Conservation (phyloP, 2,329 filamentous ascomycete genomes). For the Colletotrichum tamarilloi region DNA sequence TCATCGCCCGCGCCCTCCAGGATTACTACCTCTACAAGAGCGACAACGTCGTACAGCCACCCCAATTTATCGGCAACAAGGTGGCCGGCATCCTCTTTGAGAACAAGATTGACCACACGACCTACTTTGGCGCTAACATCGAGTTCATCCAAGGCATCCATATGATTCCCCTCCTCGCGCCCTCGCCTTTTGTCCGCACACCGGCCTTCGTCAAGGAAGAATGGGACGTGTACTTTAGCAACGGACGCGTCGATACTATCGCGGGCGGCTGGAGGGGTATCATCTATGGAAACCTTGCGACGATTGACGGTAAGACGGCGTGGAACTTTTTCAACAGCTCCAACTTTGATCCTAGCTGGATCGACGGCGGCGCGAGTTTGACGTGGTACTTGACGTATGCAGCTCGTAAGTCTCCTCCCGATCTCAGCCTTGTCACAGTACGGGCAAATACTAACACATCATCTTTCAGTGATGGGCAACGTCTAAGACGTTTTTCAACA, state of each 20-base stretch:
- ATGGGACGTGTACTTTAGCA: conserved; percentile 82
- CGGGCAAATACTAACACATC: conserved; percentile 9
- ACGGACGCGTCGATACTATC: conserved; percentile 72
- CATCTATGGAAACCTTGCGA: conserved; percentile 83
- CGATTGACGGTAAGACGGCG: conserved; percentile 75
- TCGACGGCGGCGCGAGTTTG: conserved; percentile 85
- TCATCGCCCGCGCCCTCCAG: conserved; percentile 79
- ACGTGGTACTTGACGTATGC: conserved; percentile 88
- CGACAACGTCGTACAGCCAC: conserved; percentile 77
- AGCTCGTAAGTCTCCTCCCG: conserved; percentile 70
- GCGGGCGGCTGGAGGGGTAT: conserved; percentile 87
- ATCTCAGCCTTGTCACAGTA: not conserved
- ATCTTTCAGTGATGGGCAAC: not conserved
- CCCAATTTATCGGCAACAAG: conserved; percentile 84
- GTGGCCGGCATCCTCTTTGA: conserved; percentile 82
- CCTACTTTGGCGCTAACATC: conserved; percentile 82
- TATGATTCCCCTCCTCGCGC: conserved; percentile 81
- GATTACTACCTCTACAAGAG: conserved; percentile 85
- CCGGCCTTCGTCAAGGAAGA: conserved; percentile 81
- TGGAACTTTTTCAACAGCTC: conserved; percentile 80
- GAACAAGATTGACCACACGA: conserved; percentile 94
- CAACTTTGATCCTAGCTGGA: conserved; percentile 73
- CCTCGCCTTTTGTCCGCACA: conserved; percentile 74
- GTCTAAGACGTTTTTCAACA: not conserved
- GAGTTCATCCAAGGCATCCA: conserved; percentile 84